Conservation (phyloP, 2,329 filamentous ascomycete genomes). For the Teratosphaeria gauchensis region DNA sequence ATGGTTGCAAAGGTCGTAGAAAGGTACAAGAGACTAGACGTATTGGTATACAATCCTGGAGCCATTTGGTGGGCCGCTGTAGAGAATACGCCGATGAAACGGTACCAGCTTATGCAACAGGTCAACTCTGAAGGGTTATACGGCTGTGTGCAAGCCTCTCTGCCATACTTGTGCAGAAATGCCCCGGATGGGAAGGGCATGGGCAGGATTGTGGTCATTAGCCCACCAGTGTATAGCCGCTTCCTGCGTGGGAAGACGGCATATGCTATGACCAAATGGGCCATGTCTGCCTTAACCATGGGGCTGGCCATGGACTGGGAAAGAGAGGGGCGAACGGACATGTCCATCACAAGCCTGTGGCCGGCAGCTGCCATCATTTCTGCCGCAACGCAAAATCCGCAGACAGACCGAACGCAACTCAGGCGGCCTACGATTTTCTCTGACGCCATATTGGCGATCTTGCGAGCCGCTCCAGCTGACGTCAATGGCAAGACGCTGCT, state of each 20-base stretch:
- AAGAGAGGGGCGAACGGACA: slow-evolving; percentile 52
- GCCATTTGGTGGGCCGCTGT: slow-evolving; percentile 68
- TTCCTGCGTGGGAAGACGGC: slow-evolving; percentile 82
- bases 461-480: slow-evolving; percentile 46
- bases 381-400: slow-evolving; percentile 53
- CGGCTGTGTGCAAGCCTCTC: slow-evolving; percentile 54
- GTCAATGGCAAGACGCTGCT: slow-evolving; percentile 66
- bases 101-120: slow-evolving; percentile 56
- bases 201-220: slow-evolving; percentile 66
- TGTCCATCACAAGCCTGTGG: slow-evolving; percentile 78
- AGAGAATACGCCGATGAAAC: slow-evolving; percentile 51
- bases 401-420: slow-evolving; percentile 14
- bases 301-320: slow-evolving; percentile 74
- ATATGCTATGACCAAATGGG: slow-evolving; percentile 69
- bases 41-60: slow-evolving; percentile 72
- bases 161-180: slow-evolving; percentile 54
- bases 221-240: slow-evolving; percentile 73
- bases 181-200: slow-evolving; percentile 28
- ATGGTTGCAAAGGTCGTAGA: slow-evolving; percentile 49
- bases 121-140: slow-evolving; percentile 72
- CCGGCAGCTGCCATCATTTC: slow-evolving; percentile 67
- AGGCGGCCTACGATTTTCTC: slow-evolving; percentile 57
- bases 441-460: slow-evolving; percentile 65
- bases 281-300: slow-evolving; percentile 72
- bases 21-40: slow-evolving; percentile 57